Base-by-base conservation (phyloP, 768 basidiomycete species). In the Suillus fuscotomentosus region DNA sequence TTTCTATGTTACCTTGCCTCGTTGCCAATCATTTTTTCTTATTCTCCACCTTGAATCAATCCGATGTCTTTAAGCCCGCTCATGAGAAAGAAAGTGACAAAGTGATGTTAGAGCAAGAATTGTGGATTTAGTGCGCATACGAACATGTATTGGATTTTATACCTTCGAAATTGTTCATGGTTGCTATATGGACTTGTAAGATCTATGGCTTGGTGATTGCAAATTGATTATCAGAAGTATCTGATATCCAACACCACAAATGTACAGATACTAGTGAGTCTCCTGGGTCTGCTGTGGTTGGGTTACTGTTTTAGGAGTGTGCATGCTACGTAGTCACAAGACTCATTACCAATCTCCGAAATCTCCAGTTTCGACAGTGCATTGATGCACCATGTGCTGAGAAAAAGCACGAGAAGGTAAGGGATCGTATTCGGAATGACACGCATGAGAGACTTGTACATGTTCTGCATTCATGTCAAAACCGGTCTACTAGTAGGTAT, bases 91-190 rank as follows among this genome's bases (percentile, higher is more conserved):
- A 36, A 53, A 54, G 24, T 47, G 24, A 22, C 34, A n/a, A 31
- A 36, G 22, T 41, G 41, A 53, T 57, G 60, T 34, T 20, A 24
- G 3, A 13, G 27, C 22, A 79, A 82, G 38, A 5, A 55, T 6
- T 6, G 54, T 55, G 22, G 42, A 24, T 34, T 34, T 59, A 57
- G 27, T 51, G 38, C 47, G 39, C 17, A 31, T 17, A 31, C 10
- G 5, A n/a, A 60, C 15, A 5, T 59, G 41, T 27, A 59, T 31
- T 41, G 11, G 3, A 54, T 13, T 34, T 36, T 2, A 36, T 36
- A 14, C 34, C 31, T 54, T 34, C 9, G 51, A 34, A 4, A 53
- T 20, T 20, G 31, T 34, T 54, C 31, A 34, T 54, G 6, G 53
- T 34, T 54, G 34, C 53, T 54, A 20, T 3, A 10, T 31, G 17